phyloP scores from a whole-genome alignment of 805 yeast genomes.

The Kazachstania martiniae region DNA sequence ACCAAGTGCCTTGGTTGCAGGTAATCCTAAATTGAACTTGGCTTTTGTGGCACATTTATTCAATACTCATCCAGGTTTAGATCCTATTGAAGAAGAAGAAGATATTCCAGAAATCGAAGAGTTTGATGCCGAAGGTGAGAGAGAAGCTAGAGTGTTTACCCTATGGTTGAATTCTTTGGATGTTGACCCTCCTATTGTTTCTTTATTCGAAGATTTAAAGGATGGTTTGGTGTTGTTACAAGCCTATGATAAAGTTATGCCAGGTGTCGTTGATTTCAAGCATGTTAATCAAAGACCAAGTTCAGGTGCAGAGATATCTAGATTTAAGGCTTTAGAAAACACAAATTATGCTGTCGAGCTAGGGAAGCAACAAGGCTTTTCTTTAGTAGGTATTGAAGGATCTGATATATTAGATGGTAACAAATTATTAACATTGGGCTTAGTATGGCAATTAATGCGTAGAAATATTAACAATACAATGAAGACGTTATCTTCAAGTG shows the following conservation, averaged over 20 bases:
- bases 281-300: slow-evolving; percentile 79
- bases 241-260: slow-evolving; percentile 92
- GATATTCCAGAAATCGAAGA: slow-evolving; percentile 94
- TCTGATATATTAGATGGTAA: slow-evolving; percentile 94
- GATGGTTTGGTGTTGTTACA: slow-evolving; percentile 84
- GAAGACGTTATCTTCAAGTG: slow-evolving; percentile 56
- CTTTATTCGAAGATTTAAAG: slow-evolving; percentile 85
- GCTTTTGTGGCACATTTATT: slow-evolving; percentile 96
- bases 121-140: slow-evolving; percentile 98
- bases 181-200: slow-evolving; percentile 89
- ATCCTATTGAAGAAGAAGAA: slow-evolving; percentile 82
- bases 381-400: slow-evolving; percentile 96
- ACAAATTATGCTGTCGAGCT: slow-evolving; percentile 97
- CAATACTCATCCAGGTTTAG: slow-evolving; percentile 94
- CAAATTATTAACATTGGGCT: slow-evolving; percentile 76
- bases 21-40: slow-evolving; percentile 91
- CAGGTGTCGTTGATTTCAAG: slow-evolving; percentile 74
- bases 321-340: slow-evolving; percentile 93
- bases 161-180: slow-evolving; percentile 94
- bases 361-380: slow-evolving; percentile 85
- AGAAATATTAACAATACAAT: slow-evolving; percentile 84
- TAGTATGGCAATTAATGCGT: slow-evolving; percentile 98
- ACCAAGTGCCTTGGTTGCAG: slow-evolving; percentile 85
- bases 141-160: slow-evolving; percentile 97
- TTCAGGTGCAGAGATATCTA: slow-evolving; percentile 61